These are phyloP conservation scores for Saturnispora mendoncae DNA, from an alignment of 805 yeast species.

Conservation along the genomic window DNA sequence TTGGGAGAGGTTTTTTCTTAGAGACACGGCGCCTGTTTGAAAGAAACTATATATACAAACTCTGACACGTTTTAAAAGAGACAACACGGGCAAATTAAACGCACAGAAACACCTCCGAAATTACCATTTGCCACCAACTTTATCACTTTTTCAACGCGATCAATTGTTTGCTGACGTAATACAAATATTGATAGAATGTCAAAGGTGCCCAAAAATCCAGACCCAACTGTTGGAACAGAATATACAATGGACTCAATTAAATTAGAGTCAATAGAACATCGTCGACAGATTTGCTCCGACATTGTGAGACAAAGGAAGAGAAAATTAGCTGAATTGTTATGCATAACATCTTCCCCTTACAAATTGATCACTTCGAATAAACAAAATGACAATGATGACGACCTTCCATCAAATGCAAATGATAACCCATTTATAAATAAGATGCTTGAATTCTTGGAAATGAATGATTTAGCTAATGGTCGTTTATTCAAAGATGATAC, in stretches of 20 bases:
- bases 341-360: constrained; percentile 45
- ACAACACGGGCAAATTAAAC: too few species aligned
- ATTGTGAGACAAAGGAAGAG: constrained; percentile 45
- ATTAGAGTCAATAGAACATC: constrained; percentile 36
- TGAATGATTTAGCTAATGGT: constrained; percentile 44
- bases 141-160: background rate
- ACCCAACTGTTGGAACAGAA: background rate
- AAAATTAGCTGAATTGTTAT: constrained; percentile 52
- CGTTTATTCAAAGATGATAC: constrained; percentile 25
- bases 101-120: too few species aligned
- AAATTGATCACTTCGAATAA: constrained; percentile 34
- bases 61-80: too few species aligned
- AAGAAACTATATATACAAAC: too few species aligned
- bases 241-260: constrained; percentile 34
- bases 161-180: background rate
- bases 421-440: constrained; percentile 15
- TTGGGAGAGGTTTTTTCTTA: background rate
- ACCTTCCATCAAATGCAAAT: background rate
- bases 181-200: background rate
- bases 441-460: constrained; percentile 38
- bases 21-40: background rate
- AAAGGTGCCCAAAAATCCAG: background rate
- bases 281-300: constrained; percentile 35
- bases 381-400: constrained; percentile 22
- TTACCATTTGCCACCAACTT: background rate